Percentiles rank a stretch among this genome's conserved stretches.
phyloP scores from a whole-genome alignment of 805 yeast species.

The Saturnispora zaruensis region DNA sequence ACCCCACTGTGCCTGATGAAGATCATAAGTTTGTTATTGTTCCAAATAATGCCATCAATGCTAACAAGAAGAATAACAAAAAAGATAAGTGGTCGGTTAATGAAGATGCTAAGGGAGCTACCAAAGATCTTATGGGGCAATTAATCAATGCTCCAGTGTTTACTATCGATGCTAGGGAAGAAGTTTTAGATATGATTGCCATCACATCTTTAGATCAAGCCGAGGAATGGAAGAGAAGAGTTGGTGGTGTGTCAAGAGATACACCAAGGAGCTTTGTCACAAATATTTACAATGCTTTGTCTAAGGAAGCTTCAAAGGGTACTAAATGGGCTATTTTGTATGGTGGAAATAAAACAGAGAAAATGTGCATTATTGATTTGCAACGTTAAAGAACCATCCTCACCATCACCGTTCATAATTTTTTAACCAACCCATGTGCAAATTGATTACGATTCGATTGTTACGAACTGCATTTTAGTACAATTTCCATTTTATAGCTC shows the following conservation, averaged over 20 bases:
- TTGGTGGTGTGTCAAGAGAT: conserved; percentile 73
- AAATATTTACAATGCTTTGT: conserved; percentile 61
- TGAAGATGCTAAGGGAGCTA: conserved; percentile 58
- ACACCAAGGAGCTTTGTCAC: conserved; percentile 73
- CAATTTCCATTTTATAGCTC: background rate
- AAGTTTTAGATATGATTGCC: conserved; percentile 74
- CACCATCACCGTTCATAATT: background rate
- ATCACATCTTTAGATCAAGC: conserved; percentile 65
- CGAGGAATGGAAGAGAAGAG: conserved; percentile 78
- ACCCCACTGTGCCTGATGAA: conserved; percentile 2
- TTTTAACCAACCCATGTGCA: background rate
- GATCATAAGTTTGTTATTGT: conserved; percentile 56
- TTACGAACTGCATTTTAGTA: background rate
- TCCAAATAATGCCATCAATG: conserved; percentile 73
- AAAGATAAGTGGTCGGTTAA: conserved; percentile 72
- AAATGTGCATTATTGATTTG: conserved; percentile 57
- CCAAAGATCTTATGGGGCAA: conserved; percentile 43
- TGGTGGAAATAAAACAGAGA: conserved; percentile 74
- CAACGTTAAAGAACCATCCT: conserved; percentile 34
- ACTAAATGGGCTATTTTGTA: conserved; percentile 68
- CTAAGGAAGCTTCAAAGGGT: conserved; percentile 66
- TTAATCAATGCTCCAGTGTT: conserved; percentile 64
- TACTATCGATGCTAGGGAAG: conserved; percentile 74
- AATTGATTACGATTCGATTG: no score
- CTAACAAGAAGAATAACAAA: conserved; percentile 65